These are phyloP conservation scores for Cryomyces antarcticus DNA, from an alignment of 495 filamentous ascomycete genomes.

Conservation along the genomic window DNA sequence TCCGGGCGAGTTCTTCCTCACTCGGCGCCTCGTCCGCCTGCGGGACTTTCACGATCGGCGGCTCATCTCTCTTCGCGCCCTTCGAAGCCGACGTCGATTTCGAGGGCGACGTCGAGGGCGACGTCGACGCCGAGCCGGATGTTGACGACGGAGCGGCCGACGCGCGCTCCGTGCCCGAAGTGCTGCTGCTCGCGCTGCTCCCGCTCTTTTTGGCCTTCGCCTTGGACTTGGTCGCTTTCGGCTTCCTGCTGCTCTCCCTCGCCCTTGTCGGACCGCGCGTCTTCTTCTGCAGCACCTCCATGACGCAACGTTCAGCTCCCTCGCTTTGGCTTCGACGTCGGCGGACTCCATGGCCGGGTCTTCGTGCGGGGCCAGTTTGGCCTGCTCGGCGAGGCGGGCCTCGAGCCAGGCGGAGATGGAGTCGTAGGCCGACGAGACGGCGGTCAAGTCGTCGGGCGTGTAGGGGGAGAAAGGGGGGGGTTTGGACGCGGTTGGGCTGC, in stretches of 20 bases:
- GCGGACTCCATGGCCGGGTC: constrained; percentile 49
- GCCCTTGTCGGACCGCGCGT: constrained; percentile 25
- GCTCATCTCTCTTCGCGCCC: too few species aligned
- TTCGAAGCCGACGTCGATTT: too few species aligned
- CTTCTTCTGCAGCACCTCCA: constrained; percentile 52
- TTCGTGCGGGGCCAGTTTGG: constrained; percentile 41
- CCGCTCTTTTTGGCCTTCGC: constrained; percentile 17
- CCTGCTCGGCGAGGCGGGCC: constrained; percentile 39
- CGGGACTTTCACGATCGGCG: too few species aligned
- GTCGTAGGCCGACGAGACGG: constrained; percentile 27
- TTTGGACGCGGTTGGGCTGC: constrained; percentile 19
- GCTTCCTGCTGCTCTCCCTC: constrained; percentile 30
- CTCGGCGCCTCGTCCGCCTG: too few species aligned
- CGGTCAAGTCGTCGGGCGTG: constrained; percentile 38
- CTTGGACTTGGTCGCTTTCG: constrained; percentile 27
- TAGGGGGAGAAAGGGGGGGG: constrained; percentile 29
- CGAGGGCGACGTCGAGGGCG: too few species aligned
- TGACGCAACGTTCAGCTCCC: constrained; percentile 41
- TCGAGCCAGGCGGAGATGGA: constrained; percentile 42
- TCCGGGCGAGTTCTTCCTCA: too few species aligned
- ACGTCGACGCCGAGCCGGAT: too few species aligned
- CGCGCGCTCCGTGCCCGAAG: neutral
- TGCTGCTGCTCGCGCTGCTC: neutral
- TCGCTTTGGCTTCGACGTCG: constrained; percentile 37
- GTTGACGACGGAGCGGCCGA: too few species aligned